These are phyloP conservation scores for Condylostoma magnum DNA, from an alignment of 169 alveolate species.

Conservation along the genomic window DNA sequence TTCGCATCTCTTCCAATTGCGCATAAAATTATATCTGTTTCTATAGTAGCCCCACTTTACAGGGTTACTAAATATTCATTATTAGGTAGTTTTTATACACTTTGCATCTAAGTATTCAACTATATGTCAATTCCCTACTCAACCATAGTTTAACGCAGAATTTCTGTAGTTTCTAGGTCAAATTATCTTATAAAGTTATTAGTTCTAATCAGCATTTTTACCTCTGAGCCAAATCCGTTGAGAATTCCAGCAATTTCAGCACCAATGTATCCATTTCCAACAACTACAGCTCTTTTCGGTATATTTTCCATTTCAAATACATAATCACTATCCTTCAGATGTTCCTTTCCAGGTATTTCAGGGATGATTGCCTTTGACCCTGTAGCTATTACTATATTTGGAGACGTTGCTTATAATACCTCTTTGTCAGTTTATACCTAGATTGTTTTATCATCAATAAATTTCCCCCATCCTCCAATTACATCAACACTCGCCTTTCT, in stretches of 20 bases:
- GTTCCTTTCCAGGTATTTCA: slow-evolving; percentile 74
- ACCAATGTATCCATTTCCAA: slow-evolving; percentile 95
- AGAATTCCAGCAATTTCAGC: slow-evolving; percentile 92
- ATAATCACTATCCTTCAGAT: slow-evolving; percentile 86
- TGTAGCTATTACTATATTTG: slow-evolving; percentile 78
- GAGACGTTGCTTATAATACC: slow-evolving; percentile 50
- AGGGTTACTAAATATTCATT: not conserved
- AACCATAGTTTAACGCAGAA: slow-evolving; percentile 37
- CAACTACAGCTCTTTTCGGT: slow-evolving; percentile 90
- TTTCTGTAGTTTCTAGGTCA: slow-evolving; percentile 60
- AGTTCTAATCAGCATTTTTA: slow-evolving; percentile 77
- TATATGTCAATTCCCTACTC: slow-evolving; percentile 44
- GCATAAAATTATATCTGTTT: slow-evolving; percentile 45
- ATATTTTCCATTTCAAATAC: slow-evolving; percentile 83
- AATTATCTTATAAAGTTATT: slow-evolving; percentile 55
- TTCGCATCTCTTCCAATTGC: slow-evolving; percentile 86
- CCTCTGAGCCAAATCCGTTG: slow-evolving; percentile 86
- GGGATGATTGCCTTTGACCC: slow-evolving; percentile 83
- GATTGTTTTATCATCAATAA: slow-evolving; percentile 29
- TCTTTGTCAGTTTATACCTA: slow-evolving; percentile 39
- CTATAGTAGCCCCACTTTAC: not conserved
- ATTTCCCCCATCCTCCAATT: not conserved
- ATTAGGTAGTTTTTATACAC: slow-evolving; percentile 14
- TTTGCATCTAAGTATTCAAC: slow-evolving; percentile 9
- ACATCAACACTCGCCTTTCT: slow-evolving; percentile 66